phyloP scores from a whole-genome alignment of 2,329 filamentous ascomycete species.

The Apiospora saccharicola region DNA sequence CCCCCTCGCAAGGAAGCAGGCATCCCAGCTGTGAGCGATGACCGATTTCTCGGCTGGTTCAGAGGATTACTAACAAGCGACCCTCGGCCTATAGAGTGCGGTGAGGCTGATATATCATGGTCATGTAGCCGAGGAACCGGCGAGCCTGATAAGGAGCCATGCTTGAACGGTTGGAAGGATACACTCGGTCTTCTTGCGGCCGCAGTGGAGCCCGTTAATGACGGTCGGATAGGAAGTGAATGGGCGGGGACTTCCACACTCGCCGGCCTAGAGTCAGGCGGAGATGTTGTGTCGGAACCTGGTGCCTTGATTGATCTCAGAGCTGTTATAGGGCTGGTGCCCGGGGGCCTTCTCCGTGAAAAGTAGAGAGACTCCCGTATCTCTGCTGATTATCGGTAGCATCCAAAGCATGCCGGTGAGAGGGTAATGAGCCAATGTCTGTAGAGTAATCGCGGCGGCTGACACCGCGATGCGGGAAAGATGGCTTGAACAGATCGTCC shows the following conservation, averaged over 20 bases:
- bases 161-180: constrained; percentile 96
- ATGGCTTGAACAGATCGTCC: constrained; percentile 85
- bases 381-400: constrained; percentile 74
- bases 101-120: constrained; percentile 61
- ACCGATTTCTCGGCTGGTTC: constrained; percentile 70
- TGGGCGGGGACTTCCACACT: constrained; percentile 55
- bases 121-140: constrained; percentile 64
- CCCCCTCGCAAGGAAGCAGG: constrained; percentile 73
- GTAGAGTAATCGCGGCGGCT: constrained; percentile 46
- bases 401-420: constrained; percentile 58
- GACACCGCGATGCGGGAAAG: constrained; percentile 65
- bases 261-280: constrained; percentile 58
- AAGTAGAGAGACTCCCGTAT: constrained; percentile 90
- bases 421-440: constrained; percentile 79
- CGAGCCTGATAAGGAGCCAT: constrained; percentile 90
- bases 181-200: constrained; percentile 78
- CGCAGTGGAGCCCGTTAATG: constrained; percentile 57
- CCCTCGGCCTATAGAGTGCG: constrained; percentile 58
- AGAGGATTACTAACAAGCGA: constrained; percentile 55
- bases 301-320: constrained; percentile 72
- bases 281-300: constrained; percentile 69
- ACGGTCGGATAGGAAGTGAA: constrained; percentile 59
- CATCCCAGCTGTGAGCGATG: constrained; percentile 78
- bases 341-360: constrained; percentile 81
- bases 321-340: constrained; percentile 86